A percentile compares a stretch with the other conserved stretches of the same genome.
phyloP scores from a whole-genome alignment of 345 rosid genomes.

The Eucalyptus tenuipes region DNA sequence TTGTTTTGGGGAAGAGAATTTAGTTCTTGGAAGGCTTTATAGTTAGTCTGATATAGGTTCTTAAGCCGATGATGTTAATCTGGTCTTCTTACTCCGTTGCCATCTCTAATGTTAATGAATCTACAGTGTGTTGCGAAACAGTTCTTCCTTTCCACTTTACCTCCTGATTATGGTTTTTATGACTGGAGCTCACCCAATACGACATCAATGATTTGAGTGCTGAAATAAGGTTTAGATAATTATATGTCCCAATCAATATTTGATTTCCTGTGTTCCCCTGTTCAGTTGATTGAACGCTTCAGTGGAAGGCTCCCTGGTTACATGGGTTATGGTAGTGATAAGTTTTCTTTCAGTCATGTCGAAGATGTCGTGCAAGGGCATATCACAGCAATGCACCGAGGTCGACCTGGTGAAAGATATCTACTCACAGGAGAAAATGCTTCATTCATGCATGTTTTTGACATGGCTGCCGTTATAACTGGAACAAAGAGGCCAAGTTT shows the following conservation, averaged over 20 bases:
- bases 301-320: slow-evolving; percentile 81
- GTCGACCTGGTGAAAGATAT: slow-evolving; percentile 63
- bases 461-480: slow-evolving; percentile 66
- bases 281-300: slow-evolving; percentile 75
- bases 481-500: slow-evolving; percentile 49
- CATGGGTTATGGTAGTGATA: slow-evolving; percentile 62
- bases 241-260: not conserved
- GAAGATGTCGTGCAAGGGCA: slow-evolving; percentile 87
- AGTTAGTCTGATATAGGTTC: not conserved
- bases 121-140: not conserved
- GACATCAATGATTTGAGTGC: not conserved
- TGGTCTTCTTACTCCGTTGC: not conserved
- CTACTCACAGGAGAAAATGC: slow-evolving; percentile 85
- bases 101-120: not conserved
- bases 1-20: not conserved
- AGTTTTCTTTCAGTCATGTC: slow-evolving; percentile 62
- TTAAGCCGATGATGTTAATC: not conserved
- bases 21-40: not conserved
- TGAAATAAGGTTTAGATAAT: not conserved
- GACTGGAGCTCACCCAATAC: not conserved
- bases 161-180: not conserved
- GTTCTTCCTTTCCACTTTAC: not conserved
- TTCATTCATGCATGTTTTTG: slow-evolving; percentile 55
- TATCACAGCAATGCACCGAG: slow-evolving; percentile 61
- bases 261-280: not conserved